Percentiles rank a stretch among this genome's conserved stretches.
phyloP scores from a whole-genome alignment of 1,284 basidiomycete species.

The Trichosporon faecale region DNA sequence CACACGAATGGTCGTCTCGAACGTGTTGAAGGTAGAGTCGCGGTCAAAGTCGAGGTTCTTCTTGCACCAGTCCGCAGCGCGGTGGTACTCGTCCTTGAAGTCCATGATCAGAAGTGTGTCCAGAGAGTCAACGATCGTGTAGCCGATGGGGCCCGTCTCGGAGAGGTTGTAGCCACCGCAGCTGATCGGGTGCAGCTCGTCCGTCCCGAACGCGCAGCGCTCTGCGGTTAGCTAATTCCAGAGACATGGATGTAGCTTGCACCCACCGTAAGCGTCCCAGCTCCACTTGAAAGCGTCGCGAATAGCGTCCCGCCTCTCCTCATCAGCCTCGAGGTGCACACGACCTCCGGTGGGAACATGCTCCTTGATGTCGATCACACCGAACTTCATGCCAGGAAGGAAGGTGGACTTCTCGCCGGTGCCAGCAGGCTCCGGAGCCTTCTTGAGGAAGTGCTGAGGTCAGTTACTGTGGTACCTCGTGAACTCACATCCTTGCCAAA shows the following conservation, averaged over 20 bases:
- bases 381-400: slow-evolving; percentile 2
- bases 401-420: background rate
- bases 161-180: slow-evolving; percentile 72
- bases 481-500: background rate
- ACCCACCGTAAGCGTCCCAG: slow-evolving; percentile 70
- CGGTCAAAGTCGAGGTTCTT: slow-evolving; percentile 70
- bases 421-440: background rate
- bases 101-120: slow-evolving; percentile 87
- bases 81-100: slow-evolving; percentile 69
- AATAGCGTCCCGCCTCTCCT: slow-evolving; percentile 63
- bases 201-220: slow-evolving; percentile 78
- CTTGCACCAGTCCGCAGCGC: slow-evolving; percentile 75
- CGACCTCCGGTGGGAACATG: slow-evolving; percentile 1
- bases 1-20: slow-evolving; percentile 83
- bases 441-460: background rate
- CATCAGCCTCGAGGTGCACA: slow-evolving; percentile 56
- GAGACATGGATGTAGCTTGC: too few relatives aligned
- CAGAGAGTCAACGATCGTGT: slow-evolving; percentile 75
- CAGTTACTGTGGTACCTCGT: background rate
- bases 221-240: slow-evolving; percentile 52
- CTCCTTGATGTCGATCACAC: background rate
- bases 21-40: slow-evolving; percentile 80
- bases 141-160: slow-evolving; percentile 72
- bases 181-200: slow-evolving; percentile 78
- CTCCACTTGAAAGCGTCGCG: slow-evolving; percentile 78